Conservation (phyloP, 108 stramenopile species). For the Pseudonitzschia delicatissima region DNA sequence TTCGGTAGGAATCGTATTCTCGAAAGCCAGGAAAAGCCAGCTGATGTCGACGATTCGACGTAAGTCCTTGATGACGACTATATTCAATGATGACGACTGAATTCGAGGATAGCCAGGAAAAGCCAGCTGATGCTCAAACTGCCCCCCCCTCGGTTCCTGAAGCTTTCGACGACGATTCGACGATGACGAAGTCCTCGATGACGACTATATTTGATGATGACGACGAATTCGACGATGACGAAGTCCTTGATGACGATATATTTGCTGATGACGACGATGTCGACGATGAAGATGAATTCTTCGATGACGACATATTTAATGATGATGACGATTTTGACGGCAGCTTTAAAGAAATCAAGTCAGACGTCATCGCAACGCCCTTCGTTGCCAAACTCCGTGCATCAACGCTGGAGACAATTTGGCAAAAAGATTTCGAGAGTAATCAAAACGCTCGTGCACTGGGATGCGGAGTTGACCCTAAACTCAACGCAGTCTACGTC, state of each 20-base stretch:
- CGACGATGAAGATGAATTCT: background rate
- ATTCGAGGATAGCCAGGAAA: background rate
- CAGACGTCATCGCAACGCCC: background rate
- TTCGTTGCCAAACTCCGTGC: constrained; percentile 23
- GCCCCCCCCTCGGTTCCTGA: too few relatives aligned
- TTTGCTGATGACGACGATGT: background rate
- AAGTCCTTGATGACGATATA: background rate
- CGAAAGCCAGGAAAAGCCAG: too few relatives aligned
- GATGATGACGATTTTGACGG: background rate
- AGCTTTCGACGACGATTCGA: background rate
- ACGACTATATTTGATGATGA: background rate
- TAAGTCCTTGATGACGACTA: background rate
- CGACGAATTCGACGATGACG: background rate
- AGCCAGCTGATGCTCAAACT: too few relatives aligned
- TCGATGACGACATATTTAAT: background rate
- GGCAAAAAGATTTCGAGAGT: constrained; percentile 15
- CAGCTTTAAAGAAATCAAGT: background rate
- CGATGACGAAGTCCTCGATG: background rate
- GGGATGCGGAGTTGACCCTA: constrained; percentile 19
- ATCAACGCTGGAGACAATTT: constrained; percentile 20
- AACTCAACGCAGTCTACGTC: constrained; percentile 17
- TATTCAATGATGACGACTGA: background rate
- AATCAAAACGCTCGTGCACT: constrained; percentile 15
- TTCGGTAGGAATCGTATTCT: too few relatives aligned
- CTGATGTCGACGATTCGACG: background rate